These are phyloP conservation scores for Russula abietina DNA, from an alignment of 768 basidiomycete genomes.

Conservation along the genomic window DNA sequence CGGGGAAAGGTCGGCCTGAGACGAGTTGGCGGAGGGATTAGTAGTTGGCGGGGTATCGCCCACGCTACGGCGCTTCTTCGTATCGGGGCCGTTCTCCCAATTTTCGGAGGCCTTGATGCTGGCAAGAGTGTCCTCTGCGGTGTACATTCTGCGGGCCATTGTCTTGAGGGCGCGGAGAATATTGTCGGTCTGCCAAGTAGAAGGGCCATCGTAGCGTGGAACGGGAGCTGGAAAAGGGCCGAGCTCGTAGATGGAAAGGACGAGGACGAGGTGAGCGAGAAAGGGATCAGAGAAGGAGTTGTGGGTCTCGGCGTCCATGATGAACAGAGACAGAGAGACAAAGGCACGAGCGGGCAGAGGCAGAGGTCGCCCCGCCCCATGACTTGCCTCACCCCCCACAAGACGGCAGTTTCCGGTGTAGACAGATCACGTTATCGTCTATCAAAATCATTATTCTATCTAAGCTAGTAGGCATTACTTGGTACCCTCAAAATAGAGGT, in stretches of 20 bases:
- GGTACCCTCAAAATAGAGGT: too few relatives aligned
- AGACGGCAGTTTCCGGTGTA: neutral
- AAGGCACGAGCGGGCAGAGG: neutral
- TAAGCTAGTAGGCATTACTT: too few relatives aligned
- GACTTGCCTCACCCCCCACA: neutral
- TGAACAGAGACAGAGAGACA: neutral
- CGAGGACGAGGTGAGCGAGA: conserved; percentile 23
- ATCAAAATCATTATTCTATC: too few relatives aligned
- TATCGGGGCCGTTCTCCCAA: conserved; percentile 24
- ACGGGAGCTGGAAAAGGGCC: conserved; percentile 24
- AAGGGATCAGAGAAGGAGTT: conserved; percentile 17
- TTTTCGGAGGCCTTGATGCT: conserved; percentile 23
- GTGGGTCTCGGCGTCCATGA: conserved; percentile 7
- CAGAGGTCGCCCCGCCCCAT: neutral
- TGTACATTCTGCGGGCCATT: neutral
- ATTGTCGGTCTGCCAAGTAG: conserved; percentile 20
- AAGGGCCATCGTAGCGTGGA: conserved; percentile 25
- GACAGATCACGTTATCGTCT: too few relatives aligned
- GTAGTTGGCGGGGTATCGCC: conserved; percentile 21
- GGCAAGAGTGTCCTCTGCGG: conserved; percentile 24
- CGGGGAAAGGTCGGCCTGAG: conserved; percentile 9
- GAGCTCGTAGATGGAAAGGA: conserved; percentile 25
- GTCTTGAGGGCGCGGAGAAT: neutral
- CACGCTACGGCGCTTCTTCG: conserved; percentile 26
- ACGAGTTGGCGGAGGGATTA: conserved; percentile 17